These are phyloP conservation scores for Boletus edulis DNA, from an alignment of 768 basidiomycete species.

Conservation along the genomic window DNA sequence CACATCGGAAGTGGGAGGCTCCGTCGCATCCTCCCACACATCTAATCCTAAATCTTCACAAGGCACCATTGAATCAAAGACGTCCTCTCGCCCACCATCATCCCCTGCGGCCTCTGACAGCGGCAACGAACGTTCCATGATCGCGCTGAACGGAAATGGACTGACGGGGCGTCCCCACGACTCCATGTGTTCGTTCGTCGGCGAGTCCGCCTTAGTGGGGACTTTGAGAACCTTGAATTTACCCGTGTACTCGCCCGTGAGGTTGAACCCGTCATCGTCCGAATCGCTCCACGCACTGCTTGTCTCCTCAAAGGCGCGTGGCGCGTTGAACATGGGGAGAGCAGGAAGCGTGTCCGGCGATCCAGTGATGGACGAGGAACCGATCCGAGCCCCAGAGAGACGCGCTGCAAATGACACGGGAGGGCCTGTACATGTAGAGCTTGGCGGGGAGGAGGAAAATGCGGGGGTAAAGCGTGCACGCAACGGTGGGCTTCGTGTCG, in stretches of 20 bases:
- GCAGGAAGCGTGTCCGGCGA: conserved; percentile 2
- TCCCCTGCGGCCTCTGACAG: conserved; percentile 11
- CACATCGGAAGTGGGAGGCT: conserved; percentile 16
- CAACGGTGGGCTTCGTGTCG: conserved; percentile 13
- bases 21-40: conserved; percentile 22
- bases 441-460: conserved; percentile 33
- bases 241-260: conserved; percentile 66
- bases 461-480: conserved; percentile 38
- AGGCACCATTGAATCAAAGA: neutral
- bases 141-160: conserved; percentile 51
- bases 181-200: conserved; percentile 49
- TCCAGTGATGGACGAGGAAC: neutral
- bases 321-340: conserved; percentile 19
- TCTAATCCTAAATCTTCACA: conserved; percentile 4
- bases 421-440: neutral
- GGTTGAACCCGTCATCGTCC: conserved; percentile 32
- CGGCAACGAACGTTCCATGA: conserved; percentile 30
- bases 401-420: conserved; percentile 20
- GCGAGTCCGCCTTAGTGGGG: conserved; percentile 64
- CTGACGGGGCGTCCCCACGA: conserved; percentile 71
- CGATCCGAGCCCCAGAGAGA: conserved; percentile 9
- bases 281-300: conserved; percentile 27
- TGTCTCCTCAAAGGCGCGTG: conserved; percentile 1
- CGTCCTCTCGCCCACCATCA: neutral
- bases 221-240: conserved; percentile 54